Conservation (phyloP, 2,329 filamentous ascomycete genomes). For the Didymella pomorum region DNA sequence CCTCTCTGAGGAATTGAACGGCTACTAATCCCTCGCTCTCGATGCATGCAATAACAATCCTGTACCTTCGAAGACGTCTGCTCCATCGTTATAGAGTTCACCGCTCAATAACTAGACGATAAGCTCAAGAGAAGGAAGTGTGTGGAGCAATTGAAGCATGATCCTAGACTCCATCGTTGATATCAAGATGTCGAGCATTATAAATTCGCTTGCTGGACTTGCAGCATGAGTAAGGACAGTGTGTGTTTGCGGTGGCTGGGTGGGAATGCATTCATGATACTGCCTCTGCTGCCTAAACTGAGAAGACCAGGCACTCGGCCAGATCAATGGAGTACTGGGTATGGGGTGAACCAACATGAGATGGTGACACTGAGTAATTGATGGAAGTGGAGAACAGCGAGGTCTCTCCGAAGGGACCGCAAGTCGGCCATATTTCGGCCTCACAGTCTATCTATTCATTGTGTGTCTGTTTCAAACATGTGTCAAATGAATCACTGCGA, state of each 20-base stretch:
- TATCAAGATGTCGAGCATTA: neutral
- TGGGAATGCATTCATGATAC: neutral
- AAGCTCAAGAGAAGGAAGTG: neutral
- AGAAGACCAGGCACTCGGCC: neutral
- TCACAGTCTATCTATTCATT: too few relatives aligned
- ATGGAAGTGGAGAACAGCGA: neutral
- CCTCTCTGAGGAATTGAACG: neutral
- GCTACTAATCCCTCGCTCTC: neutral
- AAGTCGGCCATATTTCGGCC: neutral
- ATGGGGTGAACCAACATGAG: neutral
- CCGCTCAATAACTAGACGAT: neutral
- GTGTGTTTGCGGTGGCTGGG: slow-evolving; percentile 1
- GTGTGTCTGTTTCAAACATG: neutral
- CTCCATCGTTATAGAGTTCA: neutral
- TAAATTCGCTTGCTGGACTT: neutral
- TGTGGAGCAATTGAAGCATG: neutral
- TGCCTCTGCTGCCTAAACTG: neutral
- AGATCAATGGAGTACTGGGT: neutral
- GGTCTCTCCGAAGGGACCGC: neutral
- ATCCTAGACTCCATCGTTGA: neutral
- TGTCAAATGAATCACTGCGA: neutral
- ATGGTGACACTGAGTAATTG: neutral
- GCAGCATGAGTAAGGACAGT: neutral
- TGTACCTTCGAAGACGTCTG: neutral
- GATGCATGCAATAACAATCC: neutral